Conservation (phyloP, 495 filamentous ascomycete species). For the Penicillium subrubescens region DNA sequence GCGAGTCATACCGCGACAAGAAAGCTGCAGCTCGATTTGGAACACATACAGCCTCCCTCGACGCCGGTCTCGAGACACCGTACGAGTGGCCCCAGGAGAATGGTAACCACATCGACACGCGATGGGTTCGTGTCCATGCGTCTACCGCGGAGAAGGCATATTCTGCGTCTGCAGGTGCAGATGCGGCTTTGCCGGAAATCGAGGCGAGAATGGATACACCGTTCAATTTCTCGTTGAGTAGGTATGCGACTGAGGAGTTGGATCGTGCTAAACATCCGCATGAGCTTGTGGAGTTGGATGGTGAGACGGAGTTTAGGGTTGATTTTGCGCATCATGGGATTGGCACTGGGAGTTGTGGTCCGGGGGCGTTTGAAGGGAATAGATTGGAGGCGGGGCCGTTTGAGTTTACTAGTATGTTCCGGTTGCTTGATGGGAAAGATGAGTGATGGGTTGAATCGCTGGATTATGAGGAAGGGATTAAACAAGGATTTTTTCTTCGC, state of each 20-base stretch:
- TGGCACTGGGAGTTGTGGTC: slow-evolving; percentile 23
- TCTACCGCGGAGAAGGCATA: slow-evolving; percentile 2
- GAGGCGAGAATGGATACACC: slow-evolving; percentile 28
- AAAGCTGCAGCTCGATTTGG: slow-evolving; percentile 55
- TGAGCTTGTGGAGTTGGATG: slow-evolving; percentile 50
- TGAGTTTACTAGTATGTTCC: slow-evolving; percentile 17
- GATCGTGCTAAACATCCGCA: slow-evolving; percentile 59
- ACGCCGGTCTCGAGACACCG: slow-evolving; percentile 52
- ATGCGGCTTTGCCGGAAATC: slow-evolving; percentile 47
- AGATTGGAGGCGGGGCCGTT: slow-evolving; percentile 21
- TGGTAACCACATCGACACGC: slow-evolving; percentile 61
- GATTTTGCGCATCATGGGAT: slow-evolving; percentile 65
- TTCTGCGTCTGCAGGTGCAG: background rate
- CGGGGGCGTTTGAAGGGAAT: slow-evolving; percentile 20
- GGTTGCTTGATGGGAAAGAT: background rate
- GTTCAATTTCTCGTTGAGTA: slow-evolving; percentile 58
- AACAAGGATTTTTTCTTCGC: background rate
- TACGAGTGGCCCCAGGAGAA: slow-evolving; percentile 69
- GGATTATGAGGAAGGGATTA: background rate
- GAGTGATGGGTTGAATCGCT: background rate
- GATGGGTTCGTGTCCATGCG: slow-evolving; percentile 57
- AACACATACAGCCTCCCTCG: slow-evolving; percentile 42
- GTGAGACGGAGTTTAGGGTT: slow-evolving; percentile 59
- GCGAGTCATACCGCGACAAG: slow-evolving; percentile 65
- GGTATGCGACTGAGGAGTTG: slow-evolving; percentile 53